These are phyloP conservation scores for Candida glaebosa DNA, from an alignment of 805 yeast species.

Conservation along the genomic window DNA sequence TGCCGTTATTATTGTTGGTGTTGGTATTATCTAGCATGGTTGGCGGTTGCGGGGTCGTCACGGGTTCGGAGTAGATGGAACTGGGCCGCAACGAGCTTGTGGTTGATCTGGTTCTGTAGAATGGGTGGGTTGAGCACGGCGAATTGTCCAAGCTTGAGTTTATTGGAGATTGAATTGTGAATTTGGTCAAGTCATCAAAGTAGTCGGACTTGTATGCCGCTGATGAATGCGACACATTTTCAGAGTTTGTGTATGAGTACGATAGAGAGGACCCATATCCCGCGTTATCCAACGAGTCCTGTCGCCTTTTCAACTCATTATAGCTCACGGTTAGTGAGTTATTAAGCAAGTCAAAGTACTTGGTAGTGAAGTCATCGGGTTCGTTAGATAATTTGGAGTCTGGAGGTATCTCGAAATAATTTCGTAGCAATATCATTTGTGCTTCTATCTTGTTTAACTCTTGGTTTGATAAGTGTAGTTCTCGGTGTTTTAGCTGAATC, in stretches of 20 bases:
- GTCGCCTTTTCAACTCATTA: conserved; percentile 8
- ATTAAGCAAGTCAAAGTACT: conserved; percentile 37
- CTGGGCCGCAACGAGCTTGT: conserved; percentile 55
- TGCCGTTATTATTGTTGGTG: not conserved
- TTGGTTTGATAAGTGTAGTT: conserved; percentile 45
- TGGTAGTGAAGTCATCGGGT: conserved; percentile 43
- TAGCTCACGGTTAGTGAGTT: conserved; percentile 31
- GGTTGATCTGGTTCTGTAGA: conserved; percentile 48
- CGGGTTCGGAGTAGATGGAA: conserved; percentile 1
- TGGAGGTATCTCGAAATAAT: conserved; percentile 40
- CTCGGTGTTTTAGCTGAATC: conserved; percentile 57
- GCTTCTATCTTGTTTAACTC: conserved; percentile 59
- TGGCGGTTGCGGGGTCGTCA: not conserved
- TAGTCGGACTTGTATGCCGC: not conserved
- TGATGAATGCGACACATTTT: too few species aligned
- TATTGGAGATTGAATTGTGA: not conserved
- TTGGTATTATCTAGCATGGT: not conserved
- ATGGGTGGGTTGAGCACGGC: not conserved
- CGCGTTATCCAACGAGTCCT: conserved; percentile 1
- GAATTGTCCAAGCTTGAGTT: not conserved
- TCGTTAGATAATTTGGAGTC: conserved; percentile 38
- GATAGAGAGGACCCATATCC: not conserved
- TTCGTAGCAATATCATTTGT: conserved; percentile 50
- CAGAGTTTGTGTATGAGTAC: not conserved
- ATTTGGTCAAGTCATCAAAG: not conserved